Percentiles rank a stretch among this genome's conserved stretches.
Evolutionary conservation across 108 stramenopile species (phyloP).

Genomic region (Pseudonitzschia delicatissima): DNA sequence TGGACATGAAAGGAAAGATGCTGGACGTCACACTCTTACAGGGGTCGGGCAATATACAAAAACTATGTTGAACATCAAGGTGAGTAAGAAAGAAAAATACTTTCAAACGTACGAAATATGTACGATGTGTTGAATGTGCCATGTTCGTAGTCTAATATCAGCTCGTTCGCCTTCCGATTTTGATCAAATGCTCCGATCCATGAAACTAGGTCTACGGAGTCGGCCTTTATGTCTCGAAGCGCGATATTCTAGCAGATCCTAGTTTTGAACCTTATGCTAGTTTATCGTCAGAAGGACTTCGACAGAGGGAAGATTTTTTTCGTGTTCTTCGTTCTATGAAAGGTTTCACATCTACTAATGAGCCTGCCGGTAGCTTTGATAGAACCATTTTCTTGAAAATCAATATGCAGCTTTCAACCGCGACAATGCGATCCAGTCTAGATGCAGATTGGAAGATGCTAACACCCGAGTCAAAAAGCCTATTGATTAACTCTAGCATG

Average conservation of each 20-base stretch:
- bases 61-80: conserved; percentile 80
- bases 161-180: neutral
- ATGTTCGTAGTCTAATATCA: too few species aligned
- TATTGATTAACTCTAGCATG: conserved; percentile 73
- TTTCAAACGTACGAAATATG: neutral
- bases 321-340: conserved; percentile 60
- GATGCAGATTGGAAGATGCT: conserved; percentile 85
- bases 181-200: neutral
- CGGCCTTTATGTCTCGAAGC: conserved; percentile 78
- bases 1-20: conserved; percentile 66
- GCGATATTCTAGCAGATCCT: conserved; percentile 74
- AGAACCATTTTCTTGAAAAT: conserved; percentile 77
- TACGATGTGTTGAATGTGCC: neutral
- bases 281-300: conserved; percentile 65
- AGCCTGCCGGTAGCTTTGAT: conserved; percentile 62
- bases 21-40: conserved; percentile 76
- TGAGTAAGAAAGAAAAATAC: conserved; percentile 13
- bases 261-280: conserved; percentile 60
- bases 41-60: conserved; percentile 82
- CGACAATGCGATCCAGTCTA: conserved; percentile 79
- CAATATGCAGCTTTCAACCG: conserved; percentile 84
- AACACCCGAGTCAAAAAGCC: conserved; percentile 71
- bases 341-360: conserved; percentile 19
- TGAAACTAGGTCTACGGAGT: conserved; percentile 73
- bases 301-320: conserved; percentile 65